Conservation (phyloP, 2,329 filamentous ascomycete genomes). For the Fusarium cicatricum region DNA sequence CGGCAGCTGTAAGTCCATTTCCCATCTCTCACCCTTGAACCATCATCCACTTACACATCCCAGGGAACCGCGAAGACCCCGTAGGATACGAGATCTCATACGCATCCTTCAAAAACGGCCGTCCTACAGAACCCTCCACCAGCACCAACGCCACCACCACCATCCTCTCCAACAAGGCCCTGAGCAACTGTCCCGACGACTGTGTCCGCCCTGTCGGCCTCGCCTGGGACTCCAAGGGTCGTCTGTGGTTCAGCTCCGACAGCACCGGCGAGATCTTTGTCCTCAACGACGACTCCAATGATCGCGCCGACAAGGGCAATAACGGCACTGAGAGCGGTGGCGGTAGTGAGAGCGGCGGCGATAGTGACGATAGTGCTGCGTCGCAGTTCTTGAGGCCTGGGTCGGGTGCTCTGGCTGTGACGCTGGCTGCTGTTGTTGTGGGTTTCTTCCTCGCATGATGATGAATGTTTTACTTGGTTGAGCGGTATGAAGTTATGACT, state of each 20-base stretch:
- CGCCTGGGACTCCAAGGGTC: slow-evolving; percentile 57
- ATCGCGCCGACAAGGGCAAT: slow-evolving; percentile 3
- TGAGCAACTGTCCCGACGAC: slow-evolving; percentile 58
- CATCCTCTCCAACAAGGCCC: slow-evolving; percentile 64
- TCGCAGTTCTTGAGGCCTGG: slow-evolving; percentile 32
- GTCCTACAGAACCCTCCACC: slow-evolving; percentile 49
- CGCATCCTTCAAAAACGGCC: slow-evolving; percentile 53
- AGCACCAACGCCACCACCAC: slow-evolving; percentile 59
- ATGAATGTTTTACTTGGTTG: not conserved
- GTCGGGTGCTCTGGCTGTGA: slow-evolving; percentile 36
- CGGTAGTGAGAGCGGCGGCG: slow-evolving; percentile 14
- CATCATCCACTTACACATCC: slow-evolving; percentile 4
- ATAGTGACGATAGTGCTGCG: slow-evolving; percentile 31
- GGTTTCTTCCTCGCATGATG: slow-evolving; percentile 43
- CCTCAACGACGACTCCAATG: slow-evolving; percentile 39
- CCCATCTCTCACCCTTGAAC: not conserved
- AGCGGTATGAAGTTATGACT: not conserved
- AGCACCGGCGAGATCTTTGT: slow-evolving; percentile 72
- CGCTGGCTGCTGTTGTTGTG: slow-evolving; percentile 40
- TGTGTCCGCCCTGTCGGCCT: slow-evolving; percentile 73
- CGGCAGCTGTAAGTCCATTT: slow-evolving; percentile 66
- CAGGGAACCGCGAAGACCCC: slow-evolving; percentile 54
- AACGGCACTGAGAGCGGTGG: too few species aligned
- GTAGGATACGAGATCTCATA: slow-evolving; percentile 57
- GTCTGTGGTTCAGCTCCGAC: slow-evolving; percentile 71